phyloP scores from a whole-genome alignment of 1,284 basidiomycete genomes.

The Boletus hoseneyae region DNA sequence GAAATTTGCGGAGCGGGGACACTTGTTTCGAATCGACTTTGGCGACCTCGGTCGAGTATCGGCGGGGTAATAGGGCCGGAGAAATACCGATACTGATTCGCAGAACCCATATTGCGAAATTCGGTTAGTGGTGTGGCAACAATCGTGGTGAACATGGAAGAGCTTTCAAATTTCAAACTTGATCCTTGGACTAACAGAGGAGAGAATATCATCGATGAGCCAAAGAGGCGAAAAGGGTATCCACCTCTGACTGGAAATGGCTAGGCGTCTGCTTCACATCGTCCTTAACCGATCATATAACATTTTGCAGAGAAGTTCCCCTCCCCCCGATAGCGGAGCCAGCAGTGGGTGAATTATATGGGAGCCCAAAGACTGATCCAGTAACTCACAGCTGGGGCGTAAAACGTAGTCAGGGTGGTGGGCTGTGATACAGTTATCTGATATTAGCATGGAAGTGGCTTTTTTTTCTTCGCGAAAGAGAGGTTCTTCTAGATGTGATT shows the following conservation, averaged over 20 bases:
- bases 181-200: background rate
- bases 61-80: too few species aligned
- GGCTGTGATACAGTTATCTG: background rate
- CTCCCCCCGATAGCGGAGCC: background rate
- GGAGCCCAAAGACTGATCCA: slow-evolving; percentile 4
- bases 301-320: background rate
- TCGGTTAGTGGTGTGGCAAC: background rate
- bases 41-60: too few species aligned
- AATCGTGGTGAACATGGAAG: background rate
- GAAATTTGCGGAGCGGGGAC: background rate
- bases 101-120: background rate
- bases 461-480: background rate
- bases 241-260: background rate
- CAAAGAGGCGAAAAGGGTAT: background rate
- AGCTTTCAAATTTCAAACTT: background rate
- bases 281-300: background rate
- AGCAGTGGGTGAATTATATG: background rate
- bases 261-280: background rate
- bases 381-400: background rate
- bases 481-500: background rate
- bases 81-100: too few species aligned
- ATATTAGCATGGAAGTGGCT: background rate
- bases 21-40: background rate
- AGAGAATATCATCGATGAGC: background rate
- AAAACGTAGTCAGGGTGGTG: background rate